Conservation (phyloP, 345 rosid genomes). For the Hypericum perforatum region DNA sequence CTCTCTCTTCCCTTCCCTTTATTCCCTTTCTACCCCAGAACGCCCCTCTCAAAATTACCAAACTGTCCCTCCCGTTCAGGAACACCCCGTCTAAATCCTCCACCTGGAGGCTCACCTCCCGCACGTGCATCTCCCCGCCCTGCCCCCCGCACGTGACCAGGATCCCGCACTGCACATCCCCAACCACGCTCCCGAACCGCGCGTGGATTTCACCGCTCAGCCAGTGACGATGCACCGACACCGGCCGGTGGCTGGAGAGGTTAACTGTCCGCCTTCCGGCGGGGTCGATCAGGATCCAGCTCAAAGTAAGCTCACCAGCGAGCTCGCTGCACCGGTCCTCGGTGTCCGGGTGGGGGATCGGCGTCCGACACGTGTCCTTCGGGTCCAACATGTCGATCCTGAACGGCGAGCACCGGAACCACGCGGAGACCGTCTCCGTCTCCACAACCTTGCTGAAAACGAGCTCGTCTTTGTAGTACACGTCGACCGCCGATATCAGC, state of each 20-base stretch:
- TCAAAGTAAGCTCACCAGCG: constrained; percentile 35
- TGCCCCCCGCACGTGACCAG: constrained; percentile 41
- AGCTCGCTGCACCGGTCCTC: constrained; percentile 34
- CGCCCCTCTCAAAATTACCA: constrained; percentile 32
- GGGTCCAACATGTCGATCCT: constrained; percentile 54
- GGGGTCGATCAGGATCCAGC: constrained; percentile 69
- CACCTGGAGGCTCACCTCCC: constrained; percentile 52
- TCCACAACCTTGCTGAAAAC: constrained; percentile 42
- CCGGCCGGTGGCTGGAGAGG: constrained; percentile 56
- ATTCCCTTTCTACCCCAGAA: constrained; percentile 44
- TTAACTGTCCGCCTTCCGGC: constrained; percentile 42
- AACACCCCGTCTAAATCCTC: constrained; percentile 65
- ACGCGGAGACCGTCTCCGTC: constrained; percentile 47
- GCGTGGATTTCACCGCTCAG: constrained; percentile 59
- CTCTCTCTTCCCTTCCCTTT: constrained; percentile 15
- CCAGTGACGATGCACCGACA: constrained; percentile 63
- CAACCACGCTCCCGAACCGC: constrained; percentile 30
- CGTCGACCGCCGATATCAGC: constrained; percentile 65
- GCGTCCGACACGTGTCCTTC: constrained; percentile 49
- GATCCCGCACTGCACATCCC: constrained; percentile 36
- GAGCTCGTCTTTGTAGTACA: constrained; percentile 29
- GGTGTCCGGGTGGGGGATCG: constrained; percentile 23
- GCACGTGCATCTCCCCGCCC: constrained; percentile 55
- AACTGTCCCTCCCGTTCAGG: constrained; percentile 53
- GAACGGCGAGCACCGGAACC: constrained; percentile 70